A percentile compares a stretch with the other conserved stretches of the same genome.
Conservation (phyloP, 108 stramenopile species). For the Skeletonema grethae region DNA sequence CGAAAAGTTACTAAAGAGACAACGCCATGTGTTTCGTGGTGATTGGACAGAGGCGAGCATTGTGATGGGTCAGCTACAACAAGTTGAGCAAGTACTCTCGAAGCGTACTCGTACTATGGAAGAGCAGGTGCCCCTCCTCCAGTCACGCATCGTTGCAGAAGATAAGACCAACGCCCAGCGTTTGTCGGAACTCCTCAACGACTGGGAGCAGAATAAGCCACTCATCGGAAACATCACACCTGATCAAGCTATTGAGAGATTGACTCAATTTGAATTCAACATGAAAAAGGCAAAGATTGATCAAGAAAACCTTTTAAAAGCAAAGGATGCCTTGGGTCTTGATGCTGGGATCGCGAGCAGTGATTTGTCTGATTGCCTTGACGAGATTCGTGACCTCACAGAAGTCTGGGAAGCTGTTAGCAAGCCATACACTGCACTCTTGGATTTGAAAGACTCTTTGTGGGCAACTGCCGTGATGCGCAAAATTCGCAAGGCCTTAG, state of each 20-base stretch:
- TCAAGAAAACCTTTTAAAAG: constrained; percentile 75
- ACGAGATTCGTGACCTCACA: constrained; percentile 83
- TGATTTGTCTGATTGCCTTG: constrained; percentile 60
- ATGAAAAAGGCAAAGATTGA: constrained; percentile 81
- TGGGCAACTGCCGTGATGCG: constrained; percentile 89
- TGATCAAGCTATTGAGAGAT: constrained; percentile 78
- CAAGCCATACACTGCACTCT: constrained; percentile 64
- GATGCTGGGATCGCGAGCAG: constrained; percentile 64
- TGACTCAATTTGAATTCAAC: constrained; percentile 83
- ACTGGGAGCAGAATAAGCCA: constrained; percentile 89
- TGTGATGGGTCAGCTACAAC: constrained; percentile 81
- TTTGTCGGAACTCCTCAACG: constrained; percentile 64
- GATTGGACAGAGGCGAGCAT: constrained; percentile 93
- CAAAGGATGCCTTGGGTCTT: constrained; percentile 88
- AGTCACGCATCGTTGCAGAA: constrained; percentile 90
- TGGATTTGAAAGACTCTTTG: constrained; percentile 80
- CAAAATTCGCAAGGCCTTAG: constrained; percentile 85
- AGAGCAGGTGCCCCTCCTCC: constrained; percentile 90
- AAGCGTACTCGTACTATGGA: constrained; percentile 88
- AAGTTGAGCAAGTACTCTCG: constrained; percentile 86
- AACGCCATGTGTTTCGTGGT: constrained; percentile 83
- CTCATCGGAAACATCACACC: constrained; percentile 82
- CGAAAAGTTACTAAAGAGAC: constrained; percentile 86
- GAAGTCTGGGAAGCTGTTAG: constrained; percentile 92
- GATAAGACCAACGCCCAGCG: constrained; percentile 85